Base-by-base conservation (phyloP, 495 filamentous ascomycete genomes). In the Podospora anserina region DNA sequence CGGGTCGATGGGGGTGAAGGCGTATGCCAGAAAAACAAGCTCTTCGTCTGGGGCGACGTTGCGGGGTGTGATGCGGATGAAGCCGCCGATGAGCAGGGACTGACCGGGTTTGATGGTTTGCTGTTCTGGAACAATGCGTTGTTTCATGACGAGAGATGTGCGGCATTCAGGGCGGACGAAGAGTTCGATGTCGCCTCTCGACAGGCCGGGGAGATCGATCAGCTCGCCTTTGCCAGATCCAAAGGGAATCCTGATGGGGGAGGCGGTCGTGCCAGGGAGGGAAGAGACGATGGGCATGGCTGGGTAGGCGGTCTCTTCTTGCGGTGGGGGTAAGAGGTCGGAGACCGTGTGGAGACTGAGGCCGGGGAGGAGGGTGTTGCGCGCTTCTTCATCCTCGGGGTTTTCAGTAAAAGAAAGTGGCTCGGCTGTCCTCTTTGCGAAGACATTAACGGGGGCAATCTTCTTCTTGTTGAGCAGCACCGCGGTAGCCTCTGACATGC, bases 191-290 rank as follows among this genome's bases (percentile, higher is more conserved):
- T 87, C 85, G 28, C 85, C 87, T 23, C 96, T 88, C 20, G 90
- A 84, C 16, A 99, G 81, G 11, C 95, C 95, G 0, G 95, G 95
- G 15, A 99, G 86, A 74, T 85, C 95, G 72, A 99, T 91, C n/a
- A 99, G 79, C 74, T 99, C 95, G 62, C 95, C 94, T 70, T 87
- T 89, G 11, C 90, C 89, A 67, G 86, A 87, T 58, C 93, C 93
- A 73, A 94, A 98, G 7, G 92, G 89, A 61, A 97, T 84, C 20
- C 95, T 88, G 71, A 99, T 97, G 0, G 95, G 95, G 0, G 92
- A 94, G 2, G 93, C 95, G 0, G 95, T 99, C 0, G 95, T 99
- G 1, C 95, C 95, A 1, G 95, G 92, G 23, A 99, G 81, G 9
- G 91, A 83, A 1, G 93, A 97, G 20, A 97, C 87, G 11, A 93